Base-by-base conservation (phyloP, 148 eudicot species). In the Rhododendron simsii region DNA sequence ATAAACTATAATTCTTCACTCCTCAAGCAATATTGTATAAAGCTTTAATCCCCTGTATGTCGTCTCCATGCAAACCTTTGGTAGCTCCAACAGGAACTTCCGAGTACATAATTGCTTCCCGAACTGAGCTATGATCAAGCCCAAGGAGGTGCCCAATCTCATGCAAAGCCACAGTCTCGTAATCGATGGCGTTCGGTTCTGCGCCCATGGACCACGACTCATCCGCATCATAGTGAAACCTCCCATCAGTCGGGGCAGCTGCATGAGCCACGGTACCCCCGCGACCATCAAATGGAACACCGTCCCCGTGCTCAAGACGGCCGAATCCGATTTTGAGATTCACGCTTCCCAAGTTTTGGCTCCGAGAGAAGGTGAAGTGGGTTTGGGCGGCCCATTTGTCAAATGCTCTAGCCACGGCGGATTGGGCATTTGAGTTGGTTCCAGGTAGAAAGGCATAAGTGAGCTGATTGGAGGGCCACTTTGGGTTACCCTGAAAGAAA, bases 101-200 rank as follows among this genome's bases (percentile, higher is more conserved):
- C 35, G 65, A 20, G 7, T 20, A 59, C 71, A 63, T 63, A 28
- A 63, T 23, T 2, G 71, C 30, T 63, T 63, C 12, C 10, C 11
- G 26, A n/a, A 63, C 11, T 8, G 28, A 63, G 71, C 71, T 63
- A 63, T 63, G 30, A 23, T 18, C 71, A 63, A 63, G 71, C 28
- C 71, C 71, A 63, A 63, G 71, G 11, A 63, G 71, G 71, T 63
- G 71, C 71, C 71, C 71, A 63, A 63, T 63, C 71, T 63, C 71
- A n/a, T 63, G 71, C 71, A 63, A 63, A 18, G 89, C 91, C 47
- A 89, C 87, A 0, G 87, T 81, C 50, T 85, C 91, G 55, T 85
- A 47, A 57, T 87, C 86, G 2, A 28, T 0, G 0, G 63, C 23
- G 35, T 8, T 57, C 0, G 79, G 71, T 21, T 23, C 71, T 7